A percentile compares a stretch with the other conserved stretches of the same genome.
Evolutionary conservation across 768 basidiomycete species (phyloP).

Genomic region (Leccinellum albellum): DNA sequence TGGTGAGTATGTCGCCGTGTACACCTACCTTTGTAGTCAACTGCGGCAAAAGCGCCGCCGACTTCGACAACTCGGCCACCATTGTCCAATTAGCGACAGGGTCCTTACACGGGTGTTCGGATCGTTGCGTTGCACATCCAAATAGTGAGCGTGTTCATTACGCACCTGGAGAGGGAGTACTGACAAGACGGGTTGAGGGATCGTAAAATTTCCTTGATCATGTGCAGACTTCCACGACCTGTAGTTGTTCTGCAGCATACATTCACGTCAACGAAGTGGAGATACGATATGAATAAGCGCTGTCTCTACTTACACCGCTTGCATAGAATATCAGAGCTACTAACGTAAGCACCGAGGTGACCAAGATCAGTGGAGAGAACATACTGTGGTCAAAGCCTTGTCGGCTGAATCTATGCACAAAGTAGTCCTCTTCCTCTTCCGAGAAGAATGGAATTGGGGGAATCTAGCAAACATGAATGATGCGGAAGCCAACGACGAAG

Average conservation of each 20-base stretch:
- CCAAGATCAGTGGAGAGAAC: conserved; percentile 19
- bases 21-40: conserved; percentile 33
- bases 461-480: conserved; percentile 39
- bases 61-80: conserved; percentile 26
- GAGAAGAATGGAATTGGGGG: conserved; percentile 60
- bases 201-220: conserved; percentile 42
- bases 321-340: conserved; percentile 68
- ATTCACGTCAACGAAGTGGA: background rate
- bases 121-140: background rate
- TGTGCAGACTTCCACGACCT: conserved; percentile 36
- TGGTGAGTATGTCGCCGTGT: background rate
- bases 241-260: conserved; percentile 34
- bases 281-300: background rate
- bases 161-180: conserved; percentile 39
- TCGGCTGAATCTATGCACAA: conserved; percentile 55
- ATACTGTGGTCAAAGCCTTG: conserved; percentile 62
- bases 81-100: conserved; percentile 43
- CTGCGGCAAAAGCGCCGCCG: conserved; percentile 32
- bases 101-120: conserved; percentile 25
- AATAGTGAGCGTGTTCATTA: background rate
- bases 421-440: conserved; percentile 62
- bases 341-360: background rate
- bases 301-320: conserved; percentile 36
- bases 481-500: background rate
- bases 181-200: conserved; percentile 39